Base-by-base conservation (phyloP, 2,329 filamentous ascomycete species). In the Alternaria metachromatica region DNA sequence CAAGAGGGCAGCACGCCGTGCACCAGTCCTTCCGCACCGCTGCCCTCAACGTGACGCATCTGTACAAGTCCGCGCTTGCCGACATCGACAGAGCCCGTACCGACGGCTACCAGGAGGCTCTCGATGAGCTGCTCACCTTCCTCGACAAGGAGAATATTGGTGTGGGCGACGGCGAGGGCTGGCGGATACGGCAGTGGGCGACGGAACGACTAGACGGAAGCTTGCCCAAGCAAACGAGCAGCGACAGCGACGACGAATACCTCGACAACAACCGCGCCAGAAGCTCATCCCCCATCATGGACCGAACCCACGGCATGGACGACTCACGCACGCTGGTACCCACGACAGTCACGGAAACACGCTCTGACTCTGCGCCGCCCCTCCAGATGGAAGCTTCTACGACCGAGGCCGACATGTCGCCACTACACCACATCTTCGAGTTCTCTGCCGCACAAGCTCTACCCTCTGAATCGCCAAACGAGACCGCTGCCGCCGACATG, bases 11-110 rank as follows among this genome's bases (percentile, higher is more conserved):
- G 68, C 80, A 74, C 48, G 78, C 84, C 76, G 88, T 97, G 51
- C 88, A 97, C 62, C 90, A 95, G 72, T 90, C 93, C 62, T 99
- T 99, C 86, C 96, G 94, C 80, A 89, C 92, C 15, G 96, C 96
- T 33, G 96, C 96, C 20, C 86, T 97, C 33, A 97, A 94, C 6
- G 94, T 98, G 59, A 98, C 96, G 51, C 97, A 96, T 76, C 89
- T 99, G 13, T 98, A 98, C 84, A 97, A 97, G 82, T 94, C 90
- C 43, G 95, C 95, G 4, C 91, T 92, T 12, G 86, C 89, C 30
- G 92, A 92, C 53, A 90, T 96, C 78, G 86, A 90, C 54, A 90
- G 90, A 73, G 89, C 93, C 50, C 89, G 92, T 54, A 83, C 88
- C 55, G 90, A 94, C 43, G 96, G 96, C 25, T 98, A 97, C 73